These are phyloP conservation scores for Ceratocystis lukuohia DNA, from an alignment of 2,329 filamentous ascomycete genomes.

Conservation along the genomic window DNA sequence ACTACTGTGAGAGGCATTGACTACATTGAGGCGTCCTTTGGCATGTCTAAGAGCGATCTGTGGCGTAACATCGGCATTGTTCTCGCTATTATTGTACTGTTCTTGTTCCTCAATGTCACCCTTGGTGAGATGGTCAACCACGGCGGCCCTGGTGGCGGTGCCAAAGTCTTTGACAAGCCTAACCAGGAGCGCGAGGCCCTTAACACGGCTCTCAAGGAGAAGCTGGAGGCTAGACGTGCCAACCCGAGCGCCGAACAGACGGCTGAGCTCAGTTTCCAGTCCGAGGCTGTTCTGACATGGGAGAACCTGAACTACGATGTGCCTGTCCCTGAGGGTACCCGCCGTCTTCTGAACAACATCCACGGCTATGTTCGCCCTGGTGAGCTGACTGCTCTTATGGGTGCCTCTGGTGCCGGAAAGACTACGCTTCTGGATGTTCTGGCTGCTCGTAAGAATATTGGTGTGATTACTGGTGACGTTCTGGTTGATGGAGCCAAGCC, in stretches of 20 bases:
- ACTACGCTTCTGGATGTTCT: slow-evolving; percentile 73
- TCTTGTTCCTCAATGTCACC: slow-evolving; percentile 61
- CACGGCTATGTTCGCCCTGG: slow-evolving; percentile 64
- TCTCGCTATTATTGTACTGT: slow-evolving; percentile 58
- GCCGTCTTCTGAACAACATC: slow-evolving; percentile 41
- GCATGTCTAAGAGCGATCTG: slow-evolving; percentile 51
- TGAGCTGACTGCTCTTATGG: slow-evolving; percentile 67
- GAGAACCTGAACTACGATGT: slow-evolving; percentile 70
- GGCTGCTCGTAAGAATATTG: slow-evolving; percentile 46
- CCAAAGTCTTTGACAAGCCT: slow-evolving; percentile 64
- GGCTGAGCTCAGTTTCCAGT: slow-evolving; percentile 42
- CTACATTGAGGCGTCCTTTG: slow-evolving; percentile 57
- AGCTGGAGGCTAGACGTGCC: slow-evolving; percentile 42
- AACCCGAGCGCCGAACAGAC: slow-evolving; percentile 29
- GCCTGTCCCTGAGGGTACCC: slow-evolving; percentile 42
- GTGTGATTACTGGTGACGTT: slow-evolving; percentile 44
- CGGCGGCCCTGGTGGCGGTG: slow-evolving; percentile 67
- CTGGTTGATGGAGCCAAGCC: slow-evolving; percentile 44
- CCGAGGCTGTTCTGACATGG: slow-evolving; percentile 66
- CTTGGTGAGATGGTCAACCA: slow-evolving; percentile 61
- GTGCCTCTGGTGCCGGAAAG: slow-evolving; percentile 74
- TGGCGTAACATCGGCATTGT: slow-evolving; percentile 83
- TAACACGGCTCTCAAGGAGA: slow-evolving; percentile 48
- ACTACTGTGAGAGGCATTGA: slow-evolving; percentile 47
- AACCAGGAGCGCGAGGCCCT: slow-evolving; percentile 52